phyloP scores from a whole-genome alignment of 2,329 filamentous ascomycete genomes.

The Ascocoryne sarcoides region DNA sequence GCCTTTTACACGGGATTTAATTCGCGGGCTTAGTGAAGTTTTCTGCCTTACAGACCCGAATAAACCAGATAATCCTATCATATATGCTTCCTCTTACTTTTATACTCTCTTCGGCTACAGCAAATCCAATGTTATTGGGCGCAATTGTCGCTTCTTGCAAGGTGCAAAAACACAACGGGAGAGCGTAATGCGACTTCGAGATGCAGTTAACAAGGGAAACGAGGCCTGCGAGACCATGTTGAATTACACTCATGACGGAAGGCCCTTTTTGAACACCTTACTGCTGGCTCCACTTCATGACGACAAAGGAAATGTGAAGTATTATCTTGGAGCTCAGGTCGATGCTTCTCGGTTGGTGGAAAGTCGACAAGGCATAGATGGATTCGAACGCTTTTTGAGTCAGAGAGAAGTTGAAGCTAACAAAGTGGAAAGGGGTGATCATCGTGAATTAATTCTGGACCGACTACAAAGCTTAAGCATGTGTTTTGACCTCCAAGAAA shows the following conservation, averaged over 20 bases:
- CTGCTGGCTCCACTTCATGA: slow-evolving; percentile 11
- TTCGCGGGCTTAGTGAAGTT: slow-evolving; percentile 9
- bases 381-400: slow-evolving; percentile 6
- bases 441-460: slow-evolving; percentile 1
- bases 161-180: slow-evolving; percentile 74
- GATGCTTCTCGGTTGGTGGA: slow-evolving; percentile 9
- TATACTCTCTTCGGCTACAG: slow-evolving; percentile 85
- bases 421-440: background rate
- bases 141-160: slow-evolving; percentile 88
- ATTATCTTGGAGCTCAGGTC: slow-evolving; percentile 12
- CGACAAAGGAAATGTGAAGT: slow-evolving; percentile 8
- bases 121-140: slow-evolving; percentile 74
- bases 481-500: slow-evolving; percentile 57
- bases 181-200: slow-evolving; percentile 35
- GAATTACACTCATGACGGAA: slow-evolving; percentile 11
- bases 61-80: slow-evolving; percentile 49
- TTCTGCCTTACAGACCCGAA: slow-evolving; percentile 11
- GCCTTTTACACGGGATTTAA: slow-evolving; percentile 3
- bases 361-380: slow-evolving; percentile 9
- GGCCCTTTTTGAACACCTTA: slow-evolving; percentile 10
- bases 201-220: slow-evolving; percentile 3
- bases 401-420: slow-evolving; percentile 1
- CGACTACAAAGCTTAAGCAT: slow-evolving; percentile 6
- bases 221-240: slow-evolving; percentile 10
- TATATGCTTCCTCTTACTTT: slow-evolving; percentile 89